These are phyloP conservation scores for Ophiobolus disseminans DNA, from an alignment of 2,329 filamentous ascomycete genomes.

Conservation along the genomic window DNA sequence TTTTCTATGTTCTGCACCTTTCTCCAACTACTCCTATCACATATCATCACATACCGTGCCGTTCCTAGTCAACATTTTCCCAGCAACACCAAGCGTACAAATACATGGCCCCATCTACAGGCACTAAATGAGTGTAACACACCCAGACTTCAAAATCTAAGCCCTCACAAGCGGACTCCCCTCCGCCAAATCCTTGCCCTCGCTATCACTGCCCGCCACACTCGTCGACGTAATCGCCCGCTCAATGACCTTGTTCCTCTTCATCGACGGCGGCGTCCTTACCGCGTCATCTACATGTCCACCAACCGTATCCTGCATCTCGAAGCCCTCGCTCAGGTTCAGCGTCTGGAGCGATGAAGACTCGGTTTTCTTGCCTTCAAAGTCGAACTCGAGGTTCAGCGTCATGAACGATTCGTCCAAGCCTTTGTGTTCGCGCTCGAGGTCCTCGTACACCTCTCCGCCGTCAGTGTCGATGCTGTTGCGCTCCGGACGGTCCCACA, in stretches of 20 bases:
- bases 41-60: too few species aligned
- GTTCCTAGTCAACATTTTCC: too few species aligned
- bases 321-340: conserved; percentile 21
- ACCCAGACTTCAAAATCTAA: neutral
- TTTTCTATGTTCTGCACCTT: too few species aligned
- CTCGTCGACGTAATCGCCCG: conserved; percentile 2
- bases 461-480: conserved; percentile 14
- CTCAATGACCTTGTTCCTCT: conserved; percentile 3
- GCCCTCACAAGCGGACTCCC: conserved; percentile 8
- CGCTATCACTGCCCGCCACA: conserved; percentile 12
- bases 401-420: conserved; percentile 16
- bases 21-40: too few species aligned
- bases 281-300: conserved; percentile 2
- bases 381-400: conserved; percentile 27
- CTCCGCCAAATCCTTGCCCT: conserved; percentile 2
- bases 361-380: conserved; percentile 9
- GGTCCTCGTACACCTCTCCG: conserved; percentile 20
- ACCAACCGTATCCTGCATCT: conserved; percentile 25
- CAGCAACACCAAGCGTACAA: too few species aligned
- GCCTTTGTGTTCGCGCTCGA: conserved; percentile 6
- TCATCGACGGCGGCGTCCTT: neutral
- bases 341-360: conserved; percentile 13
- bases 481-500: conserved; percentile 25
- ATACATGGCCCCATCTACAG: too few species aligned
- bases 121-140: too few species aligned